These are phyloP conservation scores for Penicillium sp. DNA, from an alignment of 2,329 filamentous ascomycete genomes.

Conservation along the genomic window DNA sequence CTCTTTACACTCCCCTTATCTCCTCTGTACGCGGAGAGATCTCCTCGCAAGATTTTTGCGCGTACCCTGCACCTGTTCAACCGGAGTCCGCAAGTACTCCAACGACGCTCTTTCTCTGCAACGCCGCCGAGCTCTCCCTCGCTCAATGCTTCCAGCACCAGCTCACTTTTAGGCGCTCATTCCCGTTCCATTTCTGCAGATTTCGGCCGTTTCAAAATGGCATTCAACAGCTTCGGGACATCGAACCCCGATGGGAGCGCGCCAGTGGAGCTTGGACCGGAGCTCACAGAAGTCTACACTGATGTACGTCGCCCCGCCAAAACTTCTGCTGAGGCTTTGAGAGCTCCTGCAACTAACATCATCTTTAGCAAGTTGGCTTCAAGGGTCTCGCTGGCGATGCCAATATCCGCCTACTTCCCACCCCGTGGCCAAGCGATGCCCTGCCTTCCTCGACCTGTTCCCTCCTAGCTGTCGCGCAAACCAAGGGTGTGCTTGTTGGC, in stretches of 20 bases:
- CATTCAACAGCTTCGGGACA: constrained; percentile 56
- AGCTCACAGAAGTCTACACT: constrained; percentile 73
- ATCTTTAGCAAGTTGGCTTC: constrained; percentile 68
- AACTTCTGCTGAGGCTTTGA: background rate
- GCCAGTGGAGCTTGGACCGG: constrained; percentile 53
- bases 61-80: constrained; percentile 40
- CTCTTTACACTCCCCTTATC: constrained; percentile 10
- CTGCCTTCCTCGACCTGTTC: constrained; percentile 73
- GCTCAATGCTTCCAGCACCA: constrained; percentile 38
- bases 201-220: constrained; percentile 49
- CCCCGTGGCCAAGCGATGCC: constrained; percentile 65
- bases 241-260: constrained; percentile 41
- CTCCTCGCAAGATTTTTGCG: constrained; percentile 42
- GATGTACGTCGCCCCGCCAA: constrained; percentile 54
- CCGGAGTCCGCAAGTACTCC: constrained; percentile 42
- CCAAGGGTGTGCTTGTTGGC: constrained; percentile 76
- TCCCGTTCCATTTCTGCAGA: constrained; percentile 38
- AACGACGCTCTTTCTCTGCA: constrained; percentile 42
- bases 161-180: constrained; percentile 33
- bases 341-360: constrained; percentile 8
- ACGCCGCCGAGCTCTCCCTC: constrained; percentile 31
- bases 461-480: constrained; percentile 76
- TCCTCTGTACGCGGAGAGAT: constrained; percentile 25
- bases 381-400: constrained; percentile 71
- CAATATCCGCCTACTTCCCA: constrained; percentile 73